These are phyloP conservation scores for Agaricus subrufescens DNA, from an alignment of 768 basidiomycete genomes.

Conservation along the genomic window DNA sequence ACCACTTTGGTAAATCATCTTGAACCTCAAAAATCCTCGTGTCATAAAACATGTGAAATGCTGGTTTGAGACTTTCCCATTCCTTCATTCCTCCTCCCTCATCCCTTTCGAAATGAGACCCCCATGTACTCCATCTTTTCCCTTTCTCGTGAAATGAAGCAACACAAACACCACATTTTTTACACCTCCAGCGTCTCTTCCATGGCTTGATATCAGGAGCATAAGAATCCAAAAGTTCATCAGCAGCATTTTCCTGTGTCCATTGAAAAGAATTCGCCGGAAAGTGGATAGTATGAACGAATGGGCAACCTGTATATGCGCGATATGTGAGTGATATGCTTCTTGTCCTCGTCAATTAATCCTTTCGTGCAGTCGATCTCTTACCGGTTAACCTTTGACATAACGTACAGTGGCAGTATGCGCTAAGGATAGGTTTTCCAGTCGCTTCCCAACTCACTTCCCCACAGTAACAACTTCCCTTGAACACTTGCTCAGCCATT, in stretches of 20 bases:
- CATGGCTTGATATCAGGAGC: constrained; percentile 44
- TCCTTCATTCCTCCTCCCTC: constrained; percentile 42
- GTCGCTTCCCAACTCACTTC: constrained; percentile 40
- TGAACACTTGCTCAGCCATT: constrained; percentile 19
- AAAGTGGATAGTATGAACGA: constrained; percentile 60
- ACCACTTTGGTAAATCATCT: constrained; percentile 60
- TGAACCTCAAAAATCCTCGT: constrained; percentile 54
- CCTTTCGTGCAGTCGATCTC: not conserved
- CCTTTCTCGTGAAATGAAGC: constrained; percentile 47
- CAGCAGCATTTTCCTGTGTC: constrained; percentile 37
- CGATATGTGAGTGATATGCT: not conserved
- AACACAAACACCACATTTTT: constrained; percentile 50
- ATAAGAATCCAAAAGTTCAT: constrained; percentile 40
- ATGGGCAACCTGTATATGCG: constrained; percentile 43
- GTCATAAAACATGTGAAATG: constrained; percentile 62
- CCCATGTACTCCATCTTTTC: constrained; percentile 54
- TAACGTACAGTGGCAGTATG: constrained; percentile 68
- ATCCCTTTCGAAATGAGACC: constrained; percentile 50
- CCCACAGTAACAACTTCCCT: constrained; percentile 61
- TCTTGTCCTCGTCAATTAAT: not conserved
- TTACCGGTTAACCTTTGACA: constrained; percentile 59
- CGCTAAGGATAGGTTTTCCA: constrained; percentile 47
- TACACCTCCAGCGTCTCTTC: constrained; percentile 64
- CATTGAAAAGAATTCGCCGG: constrained; percentile 46
- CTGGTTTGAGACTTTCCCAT: constrained; percentile 56